Percentiles rank a stretch among this genome's conserved stretches.
These are phyloP conservation scores for Phytophthora chlamydospora DNA, from an alignment of 352 stramenopile species.

Conservation along the genomic window DNA sequence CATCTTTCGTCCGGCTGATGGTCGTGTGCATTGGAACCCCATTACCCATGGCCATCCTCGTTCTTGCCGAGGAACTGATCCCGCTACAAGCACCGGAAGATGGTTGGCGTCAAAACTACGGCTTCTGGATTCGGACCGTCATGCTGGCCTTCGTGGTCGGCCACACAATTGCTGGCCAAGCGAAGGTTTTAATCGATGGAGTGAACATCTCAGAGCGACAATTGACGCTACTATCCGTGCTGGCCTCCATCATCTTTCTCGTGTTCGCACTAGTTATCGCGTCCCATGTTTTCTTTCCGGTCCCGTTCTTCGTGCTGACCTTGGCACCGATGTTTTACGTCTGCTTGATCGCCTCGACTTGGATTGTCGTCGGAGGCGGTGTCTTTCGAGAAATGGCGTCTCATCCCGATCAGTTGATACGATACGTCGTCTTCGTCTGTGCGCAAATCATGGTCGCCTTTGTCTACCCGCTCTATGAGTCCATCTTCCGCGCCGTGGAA, in stretches of 20 bases:
- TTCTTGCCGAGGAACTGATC: constrained; percentile 11
- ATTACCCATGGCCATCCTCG: constrained; percentile 1
- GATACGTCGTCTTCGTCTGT: constrained; percentile 12
- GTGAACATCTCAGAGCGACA: neutral
- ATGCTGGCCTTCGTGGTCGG: constrained; percentile 8
- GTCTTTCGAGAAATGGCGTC: constrained; percentile 3
- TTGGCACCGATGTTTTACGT: constrained; percentile 10
- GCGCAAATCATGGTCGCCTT: constrained; percentile 9
- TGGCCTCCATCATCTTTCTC: constrained; percentile 1
- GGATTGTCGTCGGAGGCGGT: constrained; percentile 1
- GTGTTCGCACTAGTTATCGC: neutral
- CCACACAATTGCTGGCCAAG: constrained; percentile 6
- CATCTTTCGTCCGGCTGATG: neutral
- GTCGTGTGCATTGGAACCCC: constrained; percentile 9
- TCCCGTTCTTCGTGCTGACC: constrained; percentile 15
- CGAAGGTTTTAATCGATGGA: constrained; percentile 1
- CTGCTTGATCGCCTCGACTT: constrained; percentile 4
- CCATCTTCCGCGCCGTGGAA: constrained; percentile 5
- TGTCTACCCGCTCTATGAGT: constrained; percentile 19
- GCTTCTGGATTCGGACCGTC: constrained; percentile 14
- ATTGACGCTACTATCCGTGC: neutral
- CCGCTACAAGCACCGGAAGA: constrained; percentile 16
- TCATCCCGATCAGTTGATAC: constrained; percentile 6
- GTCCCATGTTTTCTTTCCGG: constrained; percentile 7
- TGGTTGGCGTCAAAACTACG: constrained; percentile 15